Conservation (phyloP, 768 basidiomycete genomes). For the Fibroporia radiculosa region DNA sequence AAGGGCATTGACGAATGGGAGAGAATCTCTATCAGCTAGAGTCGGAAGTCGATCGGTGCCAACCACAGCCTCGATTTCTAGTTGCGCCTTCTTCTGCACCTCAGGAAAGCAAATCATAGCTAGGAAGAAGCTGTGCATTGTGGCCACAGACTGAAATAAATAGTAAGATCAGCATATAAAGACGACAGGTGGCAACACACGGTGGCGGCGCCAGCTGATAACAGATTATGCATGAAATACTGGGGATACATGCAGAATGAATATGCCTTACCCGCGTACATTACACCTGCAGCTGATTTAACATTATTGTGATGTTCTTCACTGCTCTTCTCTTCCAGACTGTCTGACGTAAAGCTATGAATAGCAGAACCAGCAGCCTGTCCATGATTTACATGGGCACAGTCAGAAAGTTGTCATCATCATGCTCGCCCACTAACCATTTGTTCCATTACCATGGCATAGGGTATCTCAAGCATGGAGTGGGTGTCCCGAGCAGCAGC, state of each 20-base stretch:
- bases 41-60: constrained; percentile 21
- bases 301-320: constrained; percentile 53
- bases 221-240: background rate
- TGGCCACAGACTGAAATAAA: constrained; percentile 18
- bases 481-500: constrained; percentile 14
- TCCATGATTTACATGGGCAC: background rate
- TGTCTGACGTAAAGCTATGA: constrained; percentile 49
- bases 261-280: constrained; percentile 14
- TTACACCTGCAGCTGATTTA: constrained; percentile 46
- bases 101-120: constrained; percentile 25
- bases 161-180: background rate
- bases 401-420: background rate
- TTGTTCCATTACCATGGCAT: constrained; percentile 21
- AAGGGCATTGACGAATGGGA: constrained; percentile 22
- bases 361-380: constrained; percentile 54
- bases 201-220: constrained; percentile 31
- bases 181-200: constrained; percentile 19
- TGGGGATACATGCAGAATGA: background rate
- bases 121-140: constrained; percentile 23
- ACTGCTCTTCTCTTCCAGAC: constrained; percentile 46
- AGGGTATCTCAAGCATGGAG: constrained; percentile 25
- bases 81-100: constrained; percentile 22
- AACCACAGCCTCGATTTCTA: constrained; percentile 24
- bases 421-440: constrained; percentile 23
- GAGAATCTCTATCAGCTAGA: constrained; percentile 15